These are phyloP conservation scores for Vanilla planifolia DNA, from an alignment of 106 monocot species.

Conservation along the genomic window DNA sequence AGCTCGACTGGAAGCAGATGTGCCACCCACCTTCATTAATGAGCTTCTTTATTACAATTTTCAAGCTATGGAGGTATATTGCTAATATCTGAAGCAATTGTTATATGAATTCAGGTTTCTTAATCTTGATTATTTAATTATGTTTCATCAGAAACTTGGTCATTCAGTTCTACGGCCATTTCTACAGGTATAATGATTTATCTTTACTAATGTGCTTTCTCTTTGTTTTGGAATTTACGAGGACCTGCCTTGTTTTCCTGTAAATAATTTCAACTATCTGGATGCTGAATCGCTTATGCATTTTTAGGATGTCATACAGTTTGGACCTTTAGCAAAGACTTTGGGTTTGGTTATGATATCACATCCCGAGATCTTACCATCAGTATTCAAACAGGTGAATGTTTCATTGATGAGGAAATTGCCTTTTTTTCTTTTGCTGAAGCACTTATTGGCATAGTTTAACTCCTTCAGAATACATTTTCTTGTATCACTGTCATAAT, in stretches of 20 bases:
- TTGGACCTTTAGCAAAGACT: constrained; percentile 84
- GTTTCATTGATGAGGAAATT: neutral
- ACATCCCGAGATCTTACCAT: constrained; percentile 67
- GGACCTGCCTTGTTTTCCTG: neutral
- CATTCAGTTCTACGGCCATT: constrained; percentile 77
- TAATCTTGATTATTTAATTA: too few species aligned
- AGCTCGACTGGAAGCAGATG: constrained; percentile 31
- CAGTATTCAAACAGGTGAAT: constrained; percentile 84
- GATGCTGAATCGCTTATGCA: neutral
- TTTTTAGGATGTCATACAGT: constrained; percentile 93
- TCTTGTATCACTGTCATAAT: too few species aligned
- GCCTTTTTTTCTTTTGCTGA: neutral
- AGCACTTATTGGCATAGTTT: too few species aligned
- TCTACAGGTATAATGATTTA: constrained; percentile 58
- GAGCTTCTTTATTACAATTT: constrained; percentile 86
- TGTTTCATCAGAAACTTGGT: constrained; percentile 61
- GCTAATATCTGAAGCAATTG: too few species aligned
- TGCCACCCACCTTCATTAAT: constrained; percentile 77
- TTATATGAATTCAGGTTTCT: too few species aligned
- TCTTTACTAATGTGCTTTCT: neutral
- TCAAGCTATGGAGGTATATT: constrained; percentile 74
- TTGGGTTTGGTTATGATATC: constrained; percentile 67
- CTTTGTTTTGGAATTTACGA: neutral
- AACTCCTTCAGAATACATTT: too few species aligned
- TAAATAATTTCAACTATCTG: neutral